Evolutionary conservation across 2,329 filamentous ascomycete genomes (phyloP).

Genomic region (Coniochaeta prunicola): DNA sequence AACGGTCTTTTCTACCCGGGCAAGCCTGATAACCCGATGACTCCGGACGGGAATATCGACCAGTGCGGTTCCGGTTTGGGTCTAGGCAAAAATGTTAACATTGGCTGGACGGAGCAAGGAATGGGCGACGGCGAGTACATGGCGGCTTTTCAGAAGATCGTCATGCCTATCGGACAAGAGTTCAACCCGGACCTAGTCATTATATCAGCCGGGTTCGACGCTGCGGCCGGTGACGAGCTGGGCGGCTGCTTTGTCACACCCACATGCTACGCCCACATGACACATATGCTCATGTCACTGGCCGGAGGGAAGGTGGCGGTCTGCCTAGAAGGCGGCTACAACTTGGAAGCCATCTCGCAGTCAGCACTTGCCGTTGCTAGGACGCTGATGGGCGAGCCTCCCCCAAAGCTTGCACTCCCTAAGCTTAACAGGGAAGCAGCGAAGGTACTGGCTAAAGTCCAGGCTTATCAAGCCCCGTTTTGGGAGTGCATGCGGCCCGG

Average conservation of each 20-base stretch:
- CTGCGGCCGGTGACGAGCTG: slow-evolving; percentile 85
- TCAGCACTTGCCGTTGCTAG: slow-evolving; percentile 87
- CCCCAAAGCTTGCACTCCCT: slow-evolving; percentile 51
- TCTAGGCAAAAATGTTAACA: slow-evolving; percentile 58
- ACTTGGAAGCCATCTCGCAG: slow-evolving; percentile 83
- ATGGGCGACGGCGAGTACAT: slow-evolving; percentile 98
- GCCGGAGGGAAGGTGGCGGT: slow-evolving; percentile 85
- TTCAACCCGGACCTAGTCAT: slow-evolving; percentile 94
- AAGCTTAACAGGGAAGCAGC: slow-evolving; percentile 51
- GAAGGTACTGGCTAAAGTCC: slow-evolving; percentile 49
- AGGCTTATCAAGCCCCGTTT: slow-evolving; percentile 58
- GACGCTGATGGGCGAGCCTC: slow-evolving; percentile 93
- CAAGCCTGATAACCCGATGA: slow-evolving; percentile 46
- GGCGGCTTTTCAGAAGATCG: slow-evolving; percentile 88
- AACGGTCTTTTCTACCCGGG: slow-evolving; percentile 82
- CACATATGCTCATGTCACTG: slow-evolving; percentile 96
- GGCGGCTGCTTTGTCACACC: slow-evolving; percentile 91
- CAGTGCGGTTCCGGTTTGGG: slow-evolving; percentile 50
- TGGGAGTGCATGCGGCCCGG: slow-evolving; percentile 85
- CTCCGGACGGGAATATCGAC: slow-evolving; percentile 54
- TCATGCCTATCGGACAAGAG: slow-evolving; percentile 93
- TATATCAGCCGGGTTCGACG: slow-evolving; percentile 92
- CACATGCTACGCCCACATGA: slow-evolving; percentile 94
- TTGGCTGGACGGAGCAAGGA: slow-evolving; percentile 59
- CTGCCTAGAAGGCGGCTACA: slow-evolving; percentile 93